Evolutionary conservation across 73 alveolate species (phyloP).

Genomic region (Paramecium tetraurelia): DNA sequence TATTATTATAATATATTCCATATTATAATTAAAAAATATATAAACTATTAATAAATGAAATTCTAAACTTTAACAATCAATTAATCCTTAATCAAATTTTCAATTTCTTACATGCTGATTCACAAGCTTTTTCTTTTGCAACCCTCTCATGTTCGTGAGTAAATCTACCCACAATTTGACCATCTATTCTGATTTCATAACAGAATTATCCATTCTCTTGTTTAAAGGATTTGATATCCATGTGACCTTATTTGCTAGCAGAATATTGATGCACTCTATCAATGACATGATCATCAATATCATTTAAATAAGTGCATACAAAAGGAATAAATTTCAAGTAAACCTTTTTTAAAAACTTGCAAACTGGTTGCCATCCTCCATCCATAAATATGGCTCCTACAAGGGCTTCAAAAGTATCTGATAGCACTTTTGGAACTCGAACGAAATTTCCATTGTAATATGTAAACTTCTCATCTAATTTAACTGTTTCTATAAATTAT

Average conservation of each 20-base stretch:
- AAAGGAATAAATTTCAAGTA: background rate
- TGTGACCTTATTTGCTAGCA: background rate
- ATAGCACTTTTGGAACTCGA: slow-evolving; percentile 17
- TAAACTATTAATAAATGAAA: background rate
- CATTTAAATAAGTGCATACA: background rate
- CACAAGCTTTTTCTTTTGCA: slow-evolving; percentile 12
- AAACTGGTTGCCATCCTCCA: background rate
- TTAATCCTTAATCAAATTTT: background rate
- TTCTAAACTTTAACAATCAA: background rate
- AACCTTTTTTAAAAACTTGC: background rate
- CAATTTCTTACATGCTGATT: slow-evolving; percentile 6
- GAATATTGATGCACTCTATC: slow-evolving; percentile 18
- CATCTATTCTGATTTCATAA: background rate
- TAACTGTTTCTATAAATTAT: background rate
- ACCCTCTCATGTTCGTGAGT: background rate
- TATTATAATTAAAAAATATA: background rate
- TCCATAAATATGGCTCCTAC: slow-evolving; percentile 27
- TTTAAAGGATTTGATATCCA: background rate
- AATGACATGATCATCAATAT: slow-evolving; percentile 21
- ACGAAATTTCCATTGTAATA: slow-evolving; percentile 14
- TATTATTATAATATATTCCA: background rate
- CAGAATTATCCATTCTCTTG: background rate
- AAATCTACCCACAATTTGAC: background rate
- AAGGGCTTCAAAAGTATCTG: slow-evolving; percentile 24
- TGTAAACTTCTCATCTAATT: background rate